phyloP scores from a whole-genome alignment of 176 grass and related monocot genomes.

The Zea luxurians region DNA sequence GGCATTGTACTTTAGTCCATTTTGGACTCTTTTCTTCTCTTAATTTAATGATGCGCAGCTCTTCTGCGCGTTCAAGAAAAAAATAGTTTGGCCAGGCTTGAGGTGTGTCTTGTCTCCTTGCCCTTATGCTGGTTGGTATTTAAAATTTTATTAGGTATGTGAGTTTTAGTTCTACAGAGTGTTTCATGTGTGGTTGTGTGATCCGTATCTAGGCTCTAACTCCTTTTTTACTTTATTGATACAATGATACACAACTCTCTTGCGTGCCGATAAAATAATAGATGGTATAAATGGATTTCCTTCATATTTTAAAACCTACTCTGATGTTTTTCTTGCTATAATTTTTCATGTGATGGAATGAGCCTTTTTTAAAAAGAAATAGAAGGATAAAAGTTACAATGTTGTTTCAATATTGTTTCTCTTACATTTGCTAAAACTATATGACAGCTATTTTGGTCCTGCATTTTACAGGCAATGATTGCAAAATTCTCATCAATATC shows the following conservation, averaged over 20 bases:
- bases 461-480: slow-evolving; percentile 70
- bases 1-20: no score
- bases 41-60: no score
- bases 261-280: background rate
- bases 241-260: background rate
- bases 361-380: background rate
- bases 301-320: background rate
- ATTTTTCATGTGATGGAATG: background rate
- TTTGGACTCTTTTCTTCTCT: no score
- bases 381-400: background rate
- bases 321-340: background rate
- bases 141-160: background rate
- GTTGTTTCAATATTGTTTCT: background rate
- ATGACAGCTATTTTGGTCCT: background rate
- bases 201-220: background rate
- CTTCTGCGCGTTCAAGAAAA: no score
- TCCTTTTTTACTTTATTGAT: background rate
- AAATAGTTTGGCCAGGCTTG: background rate
- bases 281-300: background rate
- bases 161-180: background rate
- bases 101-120: background rate
- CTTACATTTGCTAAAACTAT: background rate
- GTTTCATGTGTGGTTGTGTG: background rate
- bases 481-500: slow-evolving; percentile 77
- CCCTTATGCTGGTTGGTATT: background rate